phyloP scores from a whole-genome alignment of 139 green algal species.

The Zygnema cylindricum region DNA sequence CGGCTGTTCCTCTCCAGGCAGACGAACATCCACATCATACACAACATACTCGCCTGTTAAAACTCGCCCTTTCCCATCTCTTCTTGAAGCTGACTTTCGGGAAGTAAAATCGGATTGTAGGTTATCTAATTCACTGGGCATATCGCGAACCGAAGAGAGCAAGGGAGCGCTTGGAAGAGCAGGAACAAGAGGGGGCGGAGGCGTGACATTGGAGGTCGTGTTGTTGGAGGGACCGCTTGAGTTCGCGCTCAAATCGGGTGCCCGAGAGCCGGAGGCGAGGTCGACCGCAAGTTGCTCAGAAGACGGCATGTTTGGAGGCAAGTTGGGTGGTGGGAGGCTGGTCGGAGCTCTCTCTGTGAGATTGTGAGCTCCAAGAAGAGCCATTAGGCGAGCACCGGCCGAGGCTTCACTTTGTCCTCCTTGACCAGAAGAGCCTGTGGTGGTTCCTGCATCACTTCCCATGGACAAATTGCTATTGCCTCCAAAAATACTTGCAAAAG shows the following conservation, averaged over 20 bases:
- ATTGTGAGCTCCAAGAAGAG: not conserved
- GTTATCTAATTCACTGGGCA: not conserved
- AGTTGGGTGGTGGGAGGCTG: not conserved
- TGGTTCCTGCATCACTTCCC: no score
- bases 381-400: not conserved
- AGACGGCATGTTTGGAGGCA: not conserved
- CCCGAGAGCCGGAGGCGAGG: not conserved
- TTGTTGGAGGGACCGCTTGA: not conserved
- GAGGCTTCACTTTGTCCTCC: not conserved
- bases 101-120: not conserved
- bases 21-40: constrained; percentile 30
- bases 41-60: constrained; percentile 20
- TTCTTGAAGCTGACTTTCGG: not conserved
- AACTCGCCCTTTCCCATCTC: constrained; percentile 21
- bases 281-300: not conserved
- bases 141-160: not conserved
- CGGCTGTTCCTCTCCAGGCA: not conserved
- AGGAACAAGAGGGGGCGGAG: not conserved
- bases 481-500: no score
- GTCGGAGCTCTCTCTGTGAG: not conserved
- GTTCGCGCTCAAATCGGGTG: not conserved
- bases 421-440: not conserved
- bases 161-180: not conserved
- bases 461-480: no score
- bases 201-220: not conserved